Base-by-base conservation (phyloP, 2,329 filamentous ascomycete species). In the Venturia oleaginea region DNA sequence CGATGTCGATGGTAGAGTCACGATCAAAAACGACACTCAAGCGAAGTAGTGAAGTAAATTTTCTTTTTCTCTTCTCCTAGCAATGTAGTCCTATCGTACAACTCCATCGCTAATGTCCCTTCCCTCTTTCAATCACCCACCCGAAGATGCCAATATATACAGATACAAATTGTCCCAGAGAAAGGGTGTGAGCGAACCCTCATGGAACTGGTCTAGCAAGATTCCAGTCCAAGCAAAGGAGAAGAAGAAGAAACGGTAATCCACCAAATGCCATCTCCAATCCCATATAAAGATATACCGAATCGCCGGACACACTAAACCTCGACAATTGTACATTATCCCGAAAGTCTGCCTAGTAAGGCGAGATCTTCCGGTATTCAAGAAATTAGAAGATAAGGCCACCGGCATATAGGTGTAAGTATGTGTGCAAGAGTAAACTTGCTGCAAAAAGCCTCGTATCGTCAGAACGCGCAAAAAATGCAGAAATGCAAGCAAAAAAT, bases 401-500 rank as follows among this genome's bases (percentile, higher is more conserved):
- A 57, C 51, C 51, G 19, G 5, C 34, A 57, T 15, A 17, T 34
- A 57, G 51, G 27, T 57, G 51, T 32, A 34, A 55, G 48, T 30
- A 11, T 57, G 15, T 51, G 51, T 57, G 17, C 27, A 32, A 32
- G 51, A 19, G 51, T 15, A 34, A 32, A 34, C n/a, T 8, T 34
- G 51, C 51, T 34, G 51, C 51, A 34, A n/a, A 57, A 57, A 34
- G 51, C 51, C 51, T 57, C 51, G 51, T 34, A 19, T 57, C 51
- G 17, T 57, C 30, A 34, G 51, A 57, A n/a, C 51, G 51, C 51
- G 51, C 15, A n/a, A 57, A 57, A 57, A n/a, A 57, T 51, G 51
- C 51, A 57, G 30, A 15, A 8, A 10, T 30, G 51, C 27, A 19
- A 34, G 30, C 51, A 57, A 57, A 34, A 34, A n/a, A 34, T 7